Conservation (phyloP, 805 yeast species). For the Yarrowia deformans region DNA sequence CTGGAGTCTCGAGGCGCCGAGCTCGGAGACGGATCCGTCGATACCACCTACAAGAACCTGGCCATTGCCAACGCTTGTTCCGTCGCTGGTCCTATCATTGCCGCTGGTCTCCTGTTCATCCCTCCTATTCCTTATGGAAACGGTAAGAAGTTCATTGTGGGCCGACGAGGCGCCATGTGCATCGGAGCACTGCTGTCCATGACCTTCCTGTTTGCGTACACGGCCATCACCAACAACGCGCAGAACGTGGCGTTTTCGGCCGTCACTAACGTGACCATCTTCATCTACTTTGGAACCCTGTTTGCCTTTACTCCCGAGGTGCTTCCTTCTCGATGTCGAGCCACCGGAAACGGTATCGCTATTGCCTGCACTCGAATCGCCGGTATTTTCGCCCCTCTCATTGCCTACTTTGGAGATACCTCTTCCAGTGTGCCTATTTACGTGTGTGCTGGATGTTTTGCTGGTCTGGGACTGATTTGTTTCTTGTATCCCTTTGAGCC, state of each 20-base stretch:
- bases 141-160: constrained; percentile 47
- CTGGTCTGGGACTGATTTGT: constrained; percentile 56
- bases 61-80: constrained; percentile 58
- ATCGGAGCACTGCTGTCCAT: constrained; percentile 62
- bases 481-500: constrained; percentile 53
- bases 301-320: constrained; percentile 61
- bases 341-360: constrained; percentile 61
- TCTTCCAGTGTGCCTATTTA: constrained; percentile 59
- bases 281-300: constrained; percentile 54
- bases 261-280: constrained; percentile 45
- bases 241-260: constrained; percentile 59
- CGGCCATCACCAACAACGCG: constrained; percentile 63
- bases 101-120: constrained; percentile 44
- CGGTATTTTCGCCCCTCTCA: constrained; percentile 59
- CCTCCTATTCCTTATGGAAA: constrained; percentile 12
- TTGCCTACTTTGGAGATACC: constrained; percentile 57
- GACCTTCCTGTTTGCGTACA: constrained; percentile 66
- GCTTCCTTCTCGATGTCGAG: constrained; percentile 51
- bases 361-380: constrained; percentile 56
- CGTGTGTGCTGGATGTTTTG: constrained; percentile 58
- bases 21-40: constrained; percentile 45
- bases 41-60: constrained; percentile 46
- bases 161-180: constrained; percentile 65
- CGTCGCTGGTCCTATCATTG: constrained; percentile 62
- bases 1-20: constrained; percentile 59